Conservation (phyloP, 2,329 filamentous ascomycete genomes). For the Grosmannia serpens region DNA sequence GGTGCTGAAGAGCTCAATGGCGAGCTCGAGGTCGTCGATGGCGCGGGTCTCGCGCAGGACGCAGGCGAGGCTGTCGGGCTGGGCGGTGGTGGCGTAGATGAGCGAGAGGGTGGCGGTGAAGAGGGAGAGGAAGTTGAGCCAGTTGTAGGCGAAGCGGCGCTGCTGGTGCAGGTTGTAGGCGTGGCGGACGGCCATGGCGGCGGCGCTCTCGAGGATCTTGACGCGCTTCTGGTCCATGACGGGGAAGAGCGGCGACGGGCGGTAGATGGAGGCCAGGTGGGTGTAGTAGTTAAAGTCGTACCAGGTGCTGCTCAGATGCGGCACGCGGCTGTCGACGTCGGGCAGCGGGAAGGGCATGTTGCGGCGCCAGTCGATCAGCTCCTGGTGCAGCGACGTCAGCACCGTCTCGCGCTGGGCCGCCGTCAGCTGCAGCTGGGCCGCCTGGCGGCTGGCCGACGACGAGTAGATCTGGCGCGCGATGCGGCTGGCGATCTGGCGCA, state of each 20-base stretch:
- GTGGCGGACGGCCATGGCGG: slow-evolving; percentile 30
- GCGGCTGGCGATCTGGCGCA: slow-evolving; percentile 28
- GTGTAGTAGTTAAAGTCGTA: slow-evolving; percentile 37
- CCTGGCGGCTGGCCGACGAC: not conserved
- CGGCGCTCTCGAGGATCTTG: slow-evolving; percentile 25
- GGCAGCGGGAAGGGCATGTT: slow-evolving; percentile 32
- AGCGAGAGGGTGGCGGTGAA: slow-evolving; percentile 31
- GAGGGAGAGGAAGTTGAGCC: slow-evolving; percentile 27
- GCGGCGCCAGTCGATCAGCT: slow-evolving; percentile 31
- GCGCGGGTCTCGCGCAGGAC: slow-evolving; percentile 18
- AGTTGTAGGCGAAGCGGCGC: slow-evolving; percentile 28
- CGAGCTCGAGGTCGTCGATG: slow-evolving; percentile 20
- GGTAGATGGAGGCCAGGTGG: slow-evolving; percentile 31
- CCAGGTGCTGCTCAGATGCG: slow-evolving; percentile 31
- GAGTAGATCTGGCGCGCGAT: slow-evolving; percentile 28
- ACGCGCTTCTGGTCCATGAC: slow-evolving; percentile 23
- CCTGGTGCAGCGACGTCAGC: slow-evolving; percentile 22
- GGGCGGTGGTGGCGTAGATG: slow-evolving; percentile 29
- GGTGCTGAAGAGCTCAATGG: slow-evolving; percentile 20
- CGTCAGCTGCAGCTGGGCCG: not conserved
- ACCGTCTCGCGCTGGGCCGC: slow-evolving; percentile 20
- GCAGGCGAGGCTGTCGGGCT: slow-evolving; percentile 19
- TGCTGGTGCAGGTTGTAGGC: slow-evolving; percentile 26
- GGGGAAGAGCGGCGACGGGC: slow-evolving; percentile 30
- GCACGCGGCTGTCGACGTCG: slow-evolving; percentile 25